phyloP scores from a whole-genome alignment of 768 basidiomycete genomes.

The Agrocybe pediades region DNA sequence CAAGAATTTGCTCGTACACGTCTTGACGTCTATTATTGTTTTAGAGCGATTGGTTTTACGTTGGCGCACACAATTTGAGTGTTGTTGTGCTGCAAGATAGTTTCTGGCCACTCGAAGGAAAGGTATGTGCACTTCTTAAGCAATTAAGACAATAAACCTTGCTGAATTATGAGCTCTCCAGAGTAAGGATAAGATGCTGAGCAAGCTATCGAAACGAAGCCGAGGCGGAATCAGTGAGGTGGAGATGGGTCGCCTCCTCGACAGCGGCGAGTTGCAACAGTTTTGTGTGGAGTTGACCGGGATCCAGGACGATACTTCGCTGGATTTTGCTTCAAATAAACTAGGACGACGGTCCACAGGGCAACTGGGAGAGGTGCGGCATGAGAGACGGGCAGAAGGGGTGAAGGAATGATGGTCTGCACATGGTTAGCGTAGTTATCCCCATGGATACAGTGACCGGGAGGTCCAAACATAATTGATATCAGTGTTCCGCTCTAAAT shows the following conservation, averaged over 20 bases:
- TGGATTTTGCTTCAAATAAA: slow-evolving; percentile 11
- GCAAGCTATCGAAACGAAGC: slow-evolving; percentile 37
- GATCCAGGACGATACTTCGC: slow-evolving; percentile 12
- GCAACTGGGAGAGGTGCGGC: slow-evolving; percentile 8
- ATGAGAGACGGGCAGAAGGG: slow-evolving; percentile 11
- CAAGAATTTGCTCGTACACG: neutral
- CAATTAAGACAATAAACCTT: neutral
- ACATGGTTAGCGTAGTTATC: neutral
- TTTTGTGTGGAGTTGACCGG: slow-evolving; percentile 41
- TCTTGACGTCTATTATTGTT: slow-evolving; percentile 3
- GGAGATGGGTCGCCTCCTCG: slow-evolving; percentile 39
- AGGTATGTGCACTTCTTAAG: slow-evolving; percentile 26
- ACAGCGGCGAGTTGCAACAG: slow-evolving; percentile 43
- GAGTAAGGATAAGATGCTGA: slow-evolving; percentile 33
- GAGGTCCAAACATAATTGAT: slow-evolving; percentile 1
- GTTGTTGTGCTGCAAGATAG: slow-evolving; percentile 23
- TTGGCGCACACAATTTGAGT: slow-evolving; percentile 51
- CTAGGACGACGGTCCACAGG: slow-evolving; percentile 6
- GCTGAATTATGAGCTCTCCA: slow-evolving; percentile 13
- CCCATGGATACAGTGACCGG: neutral
- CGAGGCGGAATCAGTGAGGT: slow-evolving; percentile 28
- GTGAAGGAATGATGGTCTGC: slow-evolving; percentile 11
- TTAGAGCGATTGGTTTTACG: slow-evolving; percentile 51
- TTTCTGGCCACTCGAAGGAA: slow-evolving; percentile 42
- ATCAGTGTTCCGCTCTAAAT: neutral